Percentiles rank a stretch among this genome's conserved stretches.
Conservation (phyloP, 352 stramenopile genomes). For the Phytophthora macrochlamydospora region DNA sequence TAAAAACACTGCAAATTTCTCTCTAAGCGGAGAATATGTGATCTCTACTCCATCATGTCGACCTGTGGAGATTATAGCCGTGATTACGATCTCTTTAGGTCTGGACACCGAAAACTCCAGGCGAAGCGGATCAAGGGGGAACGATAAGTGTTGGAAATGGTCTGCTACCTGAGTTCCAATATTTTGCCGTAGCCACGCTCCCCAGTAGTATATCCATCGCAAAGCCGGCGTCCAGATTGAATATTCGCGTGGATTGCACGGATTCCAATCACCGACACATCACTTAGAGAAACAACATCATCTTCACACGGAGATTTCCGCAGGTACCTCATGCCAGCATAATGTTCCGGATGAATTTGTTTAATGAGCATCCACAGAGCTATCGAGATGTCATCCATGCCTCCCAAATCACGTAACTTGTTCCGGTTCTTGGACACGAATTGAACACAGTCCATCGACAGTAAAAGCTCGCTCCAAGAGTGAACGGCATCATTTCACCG, state of each 20-base stretch:
- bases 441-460: conserved; percentile 40
- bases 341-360: conserved; percentile 46
- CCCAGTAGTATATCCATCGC: conserved; percentile 13
- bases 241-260: conserved; percentile 49
- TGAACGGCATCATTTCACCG: background rate
- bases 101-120: too few relatives aligned
- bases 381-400: conserved; percentile 63
- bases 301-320: conserved; percentile 32
- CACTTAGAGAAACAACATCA: conserved; percentile 40
- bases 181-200: too few relatives aligned
- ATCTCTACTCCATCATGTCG: too few relatives aligned
- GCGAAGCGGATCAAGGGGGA: too few relatives aligned
- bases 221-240: conserved; percentile 16
- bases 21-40: too few relatives aligned
- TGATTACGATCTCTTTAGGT: too few relatives aligned
- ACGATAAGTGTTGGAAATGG: too few relatives aligned
- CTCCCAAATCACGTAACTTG: conserved; percentile 27
- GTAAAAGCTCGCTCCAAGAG: conserved; percentile 42
- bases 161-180: too few relatives aligned
- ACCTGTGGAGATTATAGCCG: too few relatives aligned
- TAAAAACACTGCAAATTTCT: too few relatives aligned
- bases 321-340: conserved; percentile 35
- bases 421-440: conserved; percentile 39
- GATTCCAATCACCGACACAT: conserved; percentile 40
- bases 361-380: conserved; percentile 57